A percentile compares a stretch with the other conserved stretches of the same genome.
phyloP scores from a whole-genome alignment of 2,329 filamentous ascomycete species.

The Exophiala calicioides region DNA sequence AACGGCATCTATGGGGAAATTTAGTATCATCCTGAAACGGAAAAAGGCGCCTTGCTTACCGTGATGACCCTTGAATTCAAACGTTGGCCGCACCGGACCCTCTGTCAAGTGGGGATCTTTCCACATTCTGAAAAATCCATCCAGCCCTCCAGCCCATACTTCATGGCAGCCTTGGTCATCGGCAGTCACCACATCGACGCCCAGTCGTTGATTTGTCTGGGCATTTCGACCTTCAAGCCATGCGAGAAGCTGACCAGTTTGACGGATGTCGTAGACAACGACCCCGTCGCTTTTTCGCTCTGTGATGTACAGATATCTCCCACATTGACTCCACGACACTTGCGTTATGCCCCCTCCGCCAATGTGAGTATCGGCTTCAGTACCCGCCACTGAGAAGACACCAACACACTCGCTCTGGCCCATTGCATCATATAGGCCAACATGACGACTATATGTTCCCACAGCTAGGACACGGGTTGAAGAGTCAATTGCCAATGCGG shows the following conservation, averaged over 20 bases:
- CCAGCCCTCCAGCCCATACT: slow-evolving; percentile 61
- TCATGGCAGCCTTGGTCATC: slow-evolving; percentile 46
- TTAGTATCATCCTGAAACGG: slow-evolving; percentile 1
- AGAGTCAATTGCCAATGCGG: slow-evolving; percentile 50
- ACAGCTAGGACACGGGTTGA: slow-evolving; percentile 54
- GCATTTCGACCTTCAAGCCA: slow-evolving; percentile 51
- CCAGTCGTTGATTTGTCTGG: slow-evolving; percentile 57
- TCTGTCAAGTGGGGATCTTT: slow-evolving; percentile 44
- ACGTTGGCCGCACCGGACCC: slow-evolving; percentile 46
- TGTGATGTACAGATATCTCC: slow-evolving; percentile 59
- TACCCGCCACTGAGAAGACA: slow-evolving; percentile 51
- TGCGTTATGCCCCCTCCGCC: slow-evolving; percentile 57
- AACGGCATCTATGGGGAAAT: slow-evolving; percentile 42
- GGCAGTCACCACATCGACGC: slow-evolving; percentile 52
- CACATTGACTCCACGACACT: slow-evolving; percentile 59
- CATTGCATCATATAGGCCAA: slow-evolving; percentile 57
- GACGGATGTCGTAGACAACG: slow-evolving; percentile 61
- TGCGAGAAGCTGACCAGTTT: slow-evolving; percentile 53
- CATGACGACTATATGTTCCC: slow-evolving; percentile 57
- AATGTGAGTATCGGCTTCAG: slow-evolving; percentile 41
- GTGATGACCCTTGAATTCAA: slow-evolving; percentile 47
- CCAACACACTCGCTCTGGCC: slow-evolving; percentile 53
- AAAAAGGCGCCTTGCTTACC: slow-evolving; percentile 36
- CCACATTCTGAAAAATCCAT: slow-evolving; percentile 58
- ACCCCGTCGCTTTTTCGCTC: slow-evolving; percentile 59